Percentiles rank a stretch among this genome's conserved stretches.
phyloP scores from a whole-genome alignment of 106 monocot genomes.

The Ottelia alismoides region DNA sequence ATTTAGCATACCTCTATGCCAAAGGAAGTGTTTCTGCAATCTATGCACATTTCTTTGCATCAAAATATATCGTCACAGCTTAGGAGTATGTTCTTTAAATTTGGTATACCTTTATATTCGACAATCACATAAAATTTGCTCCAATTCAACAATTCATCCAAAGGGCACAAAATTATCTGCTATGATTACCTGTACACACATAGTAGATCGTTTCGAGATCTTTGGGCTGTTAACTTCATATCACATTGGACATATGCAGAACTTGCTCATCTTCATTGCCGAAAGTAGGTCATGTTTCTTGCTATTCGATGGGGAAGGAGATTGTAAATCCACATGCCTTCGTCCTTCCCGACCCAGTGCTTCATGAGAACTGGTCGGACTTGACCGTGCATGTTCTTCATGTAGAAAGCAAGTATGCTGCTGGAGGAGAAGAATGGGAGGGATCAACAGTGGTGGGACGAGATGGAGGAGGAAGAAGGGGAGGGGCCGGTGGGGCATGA shows the following conservation, averaged over 20 bases:
- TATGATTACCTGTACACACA: conserved; percentile 94
- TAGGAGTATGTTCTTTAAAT: conserved; percentile 48
- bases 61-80: conserved; percentile 31
- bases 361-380: conserved; percentile 56
- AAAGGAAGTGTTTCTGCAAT: conserved; percentile 83
- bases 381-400: conserved; percentile 69
- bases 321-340: conserved; percentile 61
- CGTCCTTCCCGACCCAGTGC: conserved; percentile 51
- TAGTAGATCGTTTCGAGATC: conserved; percentile 88
- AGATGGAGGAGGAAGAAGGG: too few species aligned
- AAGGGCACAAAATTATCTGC: conserved; percentile 73
- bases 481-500: too few species aligned
- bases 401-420: conserved; percentile 69
- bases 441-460: too few species aligned
- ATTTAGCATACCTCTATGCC: conserved; percentile 69
- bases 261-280: conserved; percentile 88
- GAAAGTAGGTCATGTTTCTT: conserved; percentile 48
- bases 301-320: conserved; percentile 58
- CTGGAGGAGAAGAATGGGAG: too few species aligned
- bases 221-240: conserved; percentile 92
- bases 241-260: conserved; percentile 90
- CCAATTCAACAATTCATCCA: conserved; percentile 85
- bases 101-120: conserved; percentile 80
- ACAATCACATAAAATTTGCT: conserved; percentile 63
- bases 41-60: conserved; percentile 52